Evolutionary conservation across 768 basidiomycete species (phyloP).

Genomic region (Leccinum incarnatum): DNA sequence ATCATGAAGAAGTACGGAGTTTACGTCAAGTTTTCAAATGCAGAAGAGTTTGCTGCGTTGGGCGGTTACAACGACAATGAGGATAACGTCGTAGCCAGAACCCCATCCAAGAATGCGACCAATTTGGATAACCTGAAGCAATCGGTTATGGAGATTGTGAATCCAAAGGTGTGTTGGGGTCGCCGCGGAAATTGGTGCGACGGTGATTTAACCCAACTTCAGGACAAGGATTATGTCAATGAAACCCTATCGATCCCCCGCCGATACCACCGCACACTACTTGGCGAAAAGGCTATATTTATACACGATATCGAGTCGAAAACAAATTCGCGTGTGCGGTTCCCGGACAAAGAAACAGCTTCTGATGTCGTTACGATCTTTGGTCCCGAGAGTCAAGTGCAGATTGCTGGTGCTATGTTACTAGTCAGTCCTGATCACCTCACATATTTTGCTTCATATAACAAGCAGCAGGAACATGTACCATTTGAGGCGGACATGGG

Average conservation of each 20-base stretch:
- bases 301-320: slow-evolving; percentile 96
- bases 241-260: slow-evolving; percentile 93
- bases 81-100: slow-evolving; percentile 98
- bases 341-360: slow-evolving; percentile 93
- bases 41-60: slow-evolving; percentile 91
- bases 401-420: slow-evolving; percentile 95
- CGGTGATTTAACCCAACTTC: slow-evolving; percentile 1
- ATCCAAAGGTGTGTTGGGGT: slow-evolving; percentile 71
- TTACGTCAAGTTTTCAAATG: slow-evolving; percentile 98
- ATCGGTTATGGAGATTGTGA: slow-evolving; percentile 96
- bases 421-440: slow-evolving; percentile 51
- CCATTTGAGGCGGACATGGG: slow-evolving; percentile 95
- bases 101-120: slow-evolving; percentile 95
- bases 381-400: slow-evolving; percentile 94
- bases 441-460: background rate
- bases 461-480: slow-evolving; percentile 76
- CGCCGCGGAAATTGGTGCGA: background rate
- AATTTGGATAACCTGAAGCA: slow-evolving; percentile 94
- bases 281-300: slow-evolving; percentile 96
- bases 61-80: slow-evolving; percentile 97
- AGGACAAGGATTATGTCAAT: slow-evolving; percentile 97
- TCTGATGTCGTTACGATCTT: slow-evolving; percentile 95
- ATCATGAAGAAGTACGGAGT: slow-evolving; percentile 99
- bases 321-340: slow-evolving; percentile 89
- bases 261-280: slow-evolving; percentile 89